A percentile compares a stretch with the other conserved stretches of the same genome.
Conservation (phyloP, 805 yeast species). For the Candida taoyuanica region DNA sequence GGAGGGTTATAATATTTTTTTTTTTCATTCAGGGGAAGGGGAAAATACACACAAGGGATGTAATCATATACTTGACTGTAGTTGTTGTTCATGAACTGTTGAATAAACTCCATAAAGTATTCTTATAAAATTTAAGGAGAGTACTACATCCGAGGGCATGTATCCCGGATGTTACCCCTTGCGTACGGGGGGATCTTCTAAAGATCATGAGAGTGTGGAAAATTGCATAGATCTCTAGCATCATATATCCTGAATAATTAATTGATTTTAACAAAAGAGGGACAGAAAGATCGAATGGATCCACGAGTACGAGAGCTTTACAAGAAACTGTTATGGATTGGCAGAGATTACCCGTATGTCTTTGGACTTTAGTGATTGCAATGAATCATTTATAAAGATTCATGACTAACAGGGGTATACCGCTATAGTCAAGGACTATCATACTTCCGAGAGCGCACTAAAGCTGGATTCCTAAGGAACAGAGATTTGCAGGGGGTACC, state of each 20-base stretch:
- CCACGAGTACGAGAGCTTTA: slow-evolving; percentile 19
- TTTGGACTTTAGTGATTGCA: background rate
- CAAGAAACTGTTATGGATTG: slow-evolving; percentile 17
- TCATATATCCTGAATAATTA: no score
- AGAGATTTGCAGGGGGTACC: slow-evolving; percentile 4
- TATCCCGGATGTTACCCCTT: background rate
- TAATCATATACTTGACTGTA: no score
- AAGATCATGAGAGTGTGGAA: no score
- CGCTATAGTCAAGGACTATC: slow-evolving; percentile 16
- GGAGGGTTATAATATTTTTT: no score
- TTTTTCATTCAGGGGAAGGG: no score
- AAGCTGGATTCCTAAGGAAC: slow-evolving; percentile 14
- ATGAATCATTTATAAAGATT: background rate
- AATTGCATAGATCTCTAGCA: no score
- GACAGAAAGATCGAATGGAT: slow-evolving; percentile 11
- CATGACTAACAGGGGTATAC: background rate
- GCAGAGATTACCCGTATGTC: slow-evolving; percentile 21
- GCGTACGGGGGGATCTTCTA: no score
- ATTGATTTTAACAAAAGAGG: no score
- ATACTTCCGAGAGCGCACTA: slow-evolving; percentile 13
- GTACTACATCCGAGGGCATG: no score
- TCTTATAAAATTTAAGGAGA: no score
- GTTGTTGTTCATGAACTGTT: no score
- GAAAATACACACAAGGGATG: background rate
- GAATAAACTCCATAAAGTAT: no score